A percentile compares a stretch with the other conserved stretches of the same genome.
These are phyloP conservation scores for Podospora comata DNA, from an alignment of 495 filamentous ascomycete genomes.

Conservation along the genomic window DNA sequence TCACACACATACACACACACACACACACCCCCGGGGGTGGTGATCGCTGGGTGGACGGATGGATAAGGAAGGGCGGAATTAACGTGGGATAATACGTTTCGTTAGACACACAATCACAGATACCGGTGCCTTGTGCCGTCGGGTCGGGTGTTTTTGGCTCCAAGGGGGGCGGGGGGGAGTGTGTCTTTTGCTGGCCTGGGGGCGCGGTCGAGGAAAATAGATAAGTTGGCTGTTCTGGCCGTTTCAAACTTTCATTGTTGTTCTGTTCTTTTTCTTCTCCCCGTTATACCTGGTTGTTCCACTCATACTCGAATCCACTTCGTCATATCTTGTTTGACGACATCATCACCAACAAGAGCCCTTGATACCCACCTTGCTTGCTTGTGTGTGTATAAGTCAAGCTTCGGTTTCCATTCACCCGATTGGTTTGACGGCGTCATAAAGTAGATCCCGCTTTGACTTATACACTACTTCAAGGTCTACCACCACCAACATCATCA, in stretches of 20 bases:
- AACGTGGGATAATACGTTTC: not conserved
- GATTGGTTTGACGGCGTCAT: conserved; percentile 6
- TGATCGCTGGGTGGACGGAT: conserved; percentile 1
- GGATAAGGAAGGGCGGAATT: conserved; percentile 4
- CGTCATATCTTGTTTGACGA: not conserved
- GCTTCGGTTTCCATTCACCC: conserved; percentile 6
- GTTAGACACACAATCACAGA: not conserved
- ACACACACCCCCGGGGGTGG: not conserved
- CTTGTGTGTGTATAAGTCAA: not conserved
- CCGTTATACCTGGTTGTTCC: not conserved
- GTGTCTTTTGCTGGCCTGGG: not conserved
- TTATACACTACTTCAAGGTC: not conserved
- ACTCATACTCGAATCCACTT: not conserved
- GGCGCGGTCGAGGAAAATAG: not conserved
- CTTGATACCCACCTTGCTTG: not conserved
- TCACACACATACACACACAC: not conserved
- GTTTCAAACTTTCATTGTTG: not conserved
- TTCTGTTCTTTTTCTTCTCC: conserved; percentile 4
- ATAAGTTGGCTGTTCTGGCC: not conserved
- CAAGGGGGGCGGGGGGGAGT: not conserved
- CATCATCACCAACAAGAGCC: not conserved
- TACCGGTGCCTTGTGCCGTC: conserved; percentile 13
- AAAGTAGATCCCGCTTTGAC: not conserved
- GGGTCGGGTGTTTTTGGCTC: not conserved
- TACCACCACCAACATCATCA: not conserved